Base-by-base conservation (phyloP, 768 basidiomycete species). In the Lentinus brumalis region DNA sequence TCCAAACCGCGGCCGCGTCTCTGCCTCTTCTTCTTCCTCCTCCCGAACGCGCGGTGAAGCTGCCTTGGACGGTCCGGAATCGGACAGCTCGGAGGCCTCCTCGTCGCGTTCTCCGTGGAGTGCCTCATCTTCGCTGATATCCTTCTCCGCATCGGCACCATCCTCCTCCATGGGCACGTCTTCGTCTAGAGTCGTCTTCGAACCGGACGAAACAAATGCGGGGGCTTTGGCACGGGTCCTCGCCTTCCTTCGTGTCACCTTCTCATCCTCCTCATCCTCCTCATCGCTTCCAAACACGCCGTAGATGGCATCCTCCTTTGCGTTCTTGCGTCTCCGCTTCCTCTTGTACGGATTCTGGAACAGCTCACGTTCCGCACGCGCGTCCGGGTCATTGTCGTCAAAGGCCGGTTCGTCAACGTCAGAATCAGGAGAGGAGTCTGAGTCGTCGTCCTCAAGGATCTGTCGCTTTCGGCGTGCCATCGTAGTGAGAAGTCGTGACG, bases 401-500 rank as follows among this genome's bases (percentile, higher is more conserved):
- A 70, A 69, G 50, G 78, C 77, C 38, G 65, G 63, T 46, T 79
- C 68, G 18, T 76, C 79, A 14, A 83, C 80, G 41, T 80, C 83
- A 12, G 86, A 88, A 45, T 72, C 82, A 29, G 78, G 76, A 50
- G 86, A 87, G 11, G 89, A 87, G 70, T 88, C 86, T 0, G 87
- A 87, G 71, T 89, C 83, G 60, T 75, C 85, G 45, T 86, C 88
- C 56, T 92, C 91, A 45, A 92, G 83, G 41, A 92, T 77, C 44
- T 86, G 78, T 59, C 91, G 85, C 71, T 93, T 94, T 63, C 89
- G 80, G 56, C 91, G 85, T 56, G 85, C 84, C 92, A 94, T 94
- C 11, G 18, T 45, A 26, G n/a, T 12, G 49, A 26, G 45, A 1
- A 41, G 53, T 29, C 31, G 42, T 42, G 30, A 18, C 10, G 29